phyloP scores from a whole-genome alignment of 768 basidiomycete species.

The Dioszegia aurantiaca region DNA sequence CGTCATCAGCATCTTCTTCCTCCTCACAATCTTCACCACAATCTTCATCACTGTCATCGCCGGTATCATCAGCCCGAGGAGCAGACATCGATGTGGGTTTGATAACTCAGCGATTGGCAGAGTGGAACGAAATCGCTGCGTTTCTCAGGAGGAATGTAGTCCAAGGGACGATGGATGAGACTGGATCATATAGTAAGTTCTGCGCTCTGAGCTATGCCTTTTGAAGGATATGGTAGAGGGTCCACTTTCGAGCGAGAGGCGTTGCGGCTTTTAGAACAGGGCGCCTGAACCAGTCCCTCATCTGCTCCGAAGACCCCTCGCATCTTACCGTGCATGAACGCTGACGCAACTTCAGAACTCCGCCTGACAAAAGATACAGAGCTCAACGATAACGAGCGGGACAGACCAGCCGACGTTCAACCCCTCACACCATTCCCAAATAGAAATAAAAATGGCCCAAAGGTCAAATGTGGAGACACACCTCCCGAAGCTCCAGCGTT shows the following conservation, averaged over 20 bases:
- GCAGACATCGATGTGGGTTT: constrained; percentile 19
- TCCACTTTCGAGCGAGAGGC: too few species aligned
- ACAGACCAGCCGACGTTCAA: constrained; percentile 60
- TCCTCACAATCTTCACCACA: constrained; percentile 1
- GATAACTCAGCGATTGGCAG: constrained; percentile 45
- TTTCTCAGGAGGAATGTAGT: constrained; percentile 79
- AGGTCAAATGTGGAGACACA: constrained; percentile 17
- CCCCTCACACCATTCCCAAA: constrained; percentile 50
- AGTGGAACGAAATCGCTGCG: constrained; percentile 69
- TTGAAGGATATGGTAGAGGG: too few species aligned
- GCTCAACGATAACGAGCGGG: constrained; percentile 75
- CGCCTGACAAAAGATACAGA: constrained; percentile 77
- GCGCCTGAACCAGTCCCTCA: too few species aligned
- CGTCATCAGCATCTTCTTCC: constrained; percentile 3
- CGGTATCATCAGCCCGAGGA: too few species aligned
- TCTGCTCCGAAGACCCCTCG: too few species aligned
- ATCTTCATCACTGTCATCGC: too few species aligned
- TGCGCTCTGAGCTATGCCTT: too few species aligned
- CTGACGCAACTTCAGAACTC: constrained; percentile 59
- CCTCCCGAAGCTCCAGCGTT: constrained; percentile 10
- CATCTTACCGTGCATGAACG: too few species aligned
- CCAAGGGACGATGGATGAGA: constrained; percentile 63
- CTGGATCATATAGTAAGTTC: constrained; percentile 61
- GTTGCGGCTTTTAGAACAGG: too few species aligned
- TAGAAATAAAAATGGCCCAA: constrained; percentile 25